A percentile compares a stretch with the other conserved stretches of the same genome.
Conservation (phyloP, 2,329 filamentous ascomycete species). For the Epichloe aotearoae region DNA sequence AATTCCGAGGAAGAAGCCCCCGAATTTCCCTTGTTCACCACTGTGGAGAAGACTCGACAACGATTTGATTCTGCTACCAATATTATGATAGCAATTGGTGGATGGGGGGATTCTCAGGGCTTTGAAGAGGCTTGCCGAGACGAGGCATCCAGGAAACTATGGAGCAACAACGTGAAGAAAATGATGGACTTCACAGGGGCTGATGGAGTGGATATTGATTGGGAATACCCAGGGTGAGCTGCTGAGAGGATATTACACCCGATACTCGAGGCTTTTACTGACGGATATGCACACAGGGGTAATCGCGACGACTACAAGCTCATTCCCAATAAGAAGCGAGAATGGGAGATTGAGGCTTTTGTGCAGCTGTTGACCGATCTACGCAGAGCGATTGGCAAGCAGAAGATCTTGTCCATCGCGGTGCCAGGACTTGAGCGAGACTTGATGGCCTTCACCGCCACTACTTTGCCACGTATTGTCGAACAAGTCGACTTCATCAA, state of each 20-base stretch:
- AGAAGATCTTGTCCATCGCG: slow-evolving; percentile 53
- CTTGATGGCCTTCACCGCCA: slow-evolving; percentile 51
- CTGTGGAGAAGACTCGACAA: slow-evolving; percentile 31
- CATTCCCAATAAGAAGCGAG: slow-evolving; percentile 45
- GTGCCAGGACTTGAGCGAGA: slow-evolving; percentile 52
- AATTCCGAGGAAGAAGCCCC: slow-evolving; percentile 25
- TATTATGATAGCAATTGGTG: slow-evolving; percentile 58
- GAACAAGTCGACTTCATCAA: slow-evolving; percentile 53
- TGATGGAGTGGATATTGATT: slow-evolving; percentile 54
- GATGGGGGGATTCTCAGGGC: slow-evolving; percentile 57
- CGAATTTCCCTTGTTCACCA: slow-evolving; percentile 40
- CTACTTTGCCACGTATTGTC: slow-evolving; percentile 45
- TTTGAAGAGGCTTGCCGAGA: slow-evolving; percentile 45
- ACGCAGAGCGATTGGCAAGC: slow-evolving; percentile 39
- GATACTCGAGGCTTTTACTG: not conserved
- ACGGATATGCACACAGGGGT: slow-evolving; percentile 27
- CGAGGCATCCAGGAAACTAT: slow-evolving; percentile 37
- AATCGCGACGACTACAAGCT: slow-evolving; percentile 59
- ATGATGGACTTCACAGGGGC: slow-evolving; percentile 50
- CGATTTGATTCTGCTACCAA: slow-evolving; percentile 41
- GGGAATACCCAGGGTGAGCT: slow-evolving; percentile 44
- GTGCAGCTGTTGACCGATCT: slow-evolving; percentile 47
- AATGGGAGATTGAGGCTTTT: slow-evolving; percentile 49
- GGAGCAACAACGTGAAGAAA: slow-evolving; percentile 48
- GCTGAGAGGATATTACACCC: not conserved